These are phyloP conservation scores for Cyclanthera cordifolia DNA, from an alignment of 306 rosid genomes.

Conservation along the genomic window DNA sequence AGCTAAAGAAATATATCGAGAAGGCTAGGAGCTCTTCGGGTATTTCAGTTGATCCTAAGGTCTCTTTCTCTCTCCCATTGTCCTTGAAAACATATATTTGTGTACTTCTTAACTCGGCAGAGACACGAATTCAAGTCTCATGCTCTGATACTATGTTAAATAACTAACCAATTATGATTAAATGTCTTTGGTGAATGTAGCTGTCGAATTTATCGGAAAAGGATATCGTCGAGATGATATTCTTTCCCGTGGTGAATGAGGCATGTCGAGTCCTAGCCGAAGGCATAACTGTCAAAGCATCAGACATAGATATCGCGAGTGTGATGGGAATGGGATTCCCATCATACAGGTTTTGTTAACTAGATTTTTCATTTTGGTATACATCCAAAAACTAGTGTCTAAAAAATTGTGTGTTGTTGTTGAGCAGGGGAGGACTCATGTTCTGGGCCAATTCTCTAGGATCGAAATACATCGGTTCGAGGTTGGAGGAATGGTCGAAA, in stretches of 20 bases:
- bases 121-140: too few relatives aligned
- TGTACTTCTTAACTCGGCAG: too few relatives aligned
- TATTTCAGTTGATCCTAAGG: conserved; percentile 67
- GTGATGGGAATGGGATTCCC: conserved; percentile 98
- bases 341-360: conserved; percentile 62
- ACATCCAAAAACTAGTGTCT: background rate
- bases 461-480: conserved; percentile 68
- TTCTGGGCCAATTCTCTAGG: conserved; percentile 96
- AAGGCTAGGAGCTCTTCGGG: conserved; percentile 62
- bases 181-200: conserved; percentile 23
- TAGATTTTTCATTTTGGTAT: background rate
- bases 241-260: conserved; percentile 93
- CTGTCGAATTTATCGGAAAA: conserved; percentile 50
- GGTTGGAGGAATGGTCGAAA: conserved; percentile 77
- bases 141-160: too few relatives aligned
- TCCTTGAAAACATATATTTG: background rate
- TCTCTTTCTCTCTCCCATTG: conserved; percentile 15
- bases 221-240: conserved; percentile 86
- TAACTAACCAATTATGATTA: background rate
- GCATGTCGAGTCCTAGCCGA: conserved; percentile 93
- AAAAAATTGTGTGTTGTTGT: background rate
- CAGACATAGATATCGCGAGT: conserved; percentile 76
- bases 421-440: conserved; percentile 78
- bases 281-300: conserved; percentile 78
- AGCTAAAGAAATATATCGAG: conserved; percentile 66